Evolutionary conservation across 306 rosid genomes (phyloP), one percentile per base, ranked within the genome.

Genomic region (Ormosia emarginata): DNA sequence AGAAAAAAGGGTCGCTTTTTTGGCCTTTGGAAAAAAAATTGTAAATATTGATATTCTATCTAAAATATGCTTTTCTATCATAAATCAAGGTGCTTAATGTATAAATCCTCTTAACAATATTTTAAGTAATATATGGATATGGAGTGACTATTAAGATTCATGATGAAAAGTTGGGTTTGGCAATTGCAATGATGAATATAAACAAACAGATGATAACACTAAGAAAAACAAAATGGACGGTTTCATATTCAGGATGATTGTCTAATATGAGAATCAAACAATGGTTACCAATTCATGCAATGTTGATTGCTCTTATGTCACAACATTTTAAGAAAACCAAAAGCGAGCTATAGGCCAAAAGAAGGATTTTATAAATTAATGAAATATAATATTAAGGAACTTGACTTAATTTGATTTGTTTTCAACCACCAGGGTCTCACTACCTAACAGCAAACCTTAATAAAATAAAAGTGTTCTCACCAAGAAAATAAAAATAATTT

Each of bases 71-170:
- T 24, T 24, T 58, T 29, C 32, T 29, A 3, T 66, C 24, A 55
- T 14, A 47, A 49, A 83, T 73, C 12, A 3, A 67, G 74, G 24
- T 67, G 49, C 9, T 55, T 44, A 57, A 56, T 65, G 47, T 24
- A 59, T 32, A 67, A 79, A 67, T 40, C 24, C 6, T 6, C 29
- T 43, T 24, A 39, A 6, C 14, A 15, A 63, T 44, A 61, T n/a
- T 63, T 46, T 37, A 85, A 85, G 64, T 64, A 67, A 71, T 58
- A 40, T 62, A 10, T 74, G 52, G 70, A 13, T 65, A 30, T 82
- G 29, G 86, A 86, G 89, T 86, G 63, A 67, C 34, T 74, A 49
- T 50, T 50, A 86, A 73, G 89, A 73, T 67, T 78, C 61, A 78
- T 82, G n/a, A 82, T 78, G 79, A 74, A 53, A 78, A 62, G 34